These are phyloP conservation scores for Suhomyces taliae DNA, from an alignment of 1,139 yeast genomes.

Conservation along the genomic window DNA sequence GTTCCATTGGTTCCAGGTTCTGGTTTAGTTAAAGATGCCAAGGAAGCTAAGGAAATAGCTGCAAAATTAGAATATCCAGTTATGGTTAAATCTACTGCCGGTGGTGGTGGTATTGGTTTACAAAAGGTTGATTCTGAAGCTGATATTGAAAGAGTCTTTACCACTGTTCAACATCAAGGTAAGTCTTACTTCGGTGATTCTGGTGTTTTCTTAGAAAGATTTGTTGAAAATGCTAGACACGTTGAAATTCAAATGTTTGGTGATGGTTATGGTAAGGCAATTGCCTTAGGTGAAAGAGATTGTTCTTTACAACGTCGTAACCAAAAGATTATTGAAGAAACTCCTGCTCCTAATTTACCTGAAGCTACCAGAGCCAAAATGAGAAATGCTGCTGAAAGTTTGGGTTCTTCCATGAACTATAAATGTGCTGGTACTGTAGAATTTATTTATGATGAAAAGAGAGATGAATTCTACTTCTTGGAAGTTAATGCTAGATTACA, in stretches of 20 bases:
- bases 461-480: conserved; percentile 89
- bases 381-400: conserved; percentile 81
- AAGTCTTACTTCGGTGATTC: conserved; percentile 89
- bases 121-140: conserved; percentile 83
- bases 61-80: conserved; percentile 80
- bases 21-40: conserved; percentile 66
- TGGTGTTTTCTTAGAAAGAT: conserved; percentile 91
- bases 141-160: conserved; percentile 81
- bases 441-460: conserved; percentile 79
- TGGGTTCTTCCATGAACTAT: conserved; percentile 79
- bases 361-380: conserved; percentile 69
- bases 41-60: conserved; percentile 79
- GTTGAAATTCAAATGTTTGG: conserved; percentile 97
- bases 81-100: conserved; percentile 97
- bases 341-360: conserved; percentile 95
- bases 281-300: conserved; percentile 95
- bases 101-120: conserved; percentile 98
- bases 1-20: conserved; percentile 98
- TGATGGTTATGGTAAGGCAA: conserved; percentile 88
- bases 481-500: conserved; percentile 97
- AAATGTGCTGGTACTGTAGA: conserved; percentile 98
- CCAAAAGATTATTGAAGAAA: conserved; percentile 94
- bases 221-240: conserved; percentile 91
- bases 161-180: conserved; percentile 92
- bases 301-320: conserved; percentile 96